Evolutionary conservation across 495 filamentous ascomycete genomes (phyloP), one percentile per base, ranked within the genome.

Genomic region (Neohortaea acidophila): DNA sequence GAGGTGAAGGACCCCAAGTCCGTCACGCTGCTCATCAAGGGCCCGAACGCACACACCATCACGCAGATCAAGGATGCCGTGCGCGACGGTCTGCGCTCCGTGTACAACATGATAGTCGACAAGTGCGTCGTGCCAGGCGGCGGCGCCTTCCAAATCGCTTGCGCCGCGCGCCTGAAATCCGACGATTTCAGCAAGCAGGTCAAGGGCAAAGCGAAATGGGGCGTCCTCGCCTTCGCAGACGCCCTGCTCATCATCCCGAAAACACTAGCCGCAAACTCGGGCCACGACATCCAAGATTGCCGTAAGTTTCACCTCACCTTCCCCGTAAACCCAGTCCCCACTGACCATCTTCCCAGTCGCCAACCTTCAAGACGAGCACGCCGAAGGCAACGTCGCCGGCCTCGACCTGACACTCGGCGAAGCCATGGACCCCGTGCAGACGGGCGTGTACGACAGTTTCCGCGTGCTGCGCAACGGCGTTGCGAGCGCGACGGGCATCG

Each of bases 21-120:
- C 4, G 91, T 96, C n/a, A 97, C 89, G 14, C 66, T 97, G 10
- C 69, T 97, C 39, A 94, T 97, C 66, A 97, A 97, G 67, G 89
- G 89, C 5, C 89, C 89, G 27, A 97, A 97, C 61, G 66, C 73
- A 51, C 89, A 97, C 60, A 96, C 91, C 32, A 96, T 97, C 52
- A 76, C 77, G 20, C 89, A 97, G 55, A 82, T 97, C 40, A 86
- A 82, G 43, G 89, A 97, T 59, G 89, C 89, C 4, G 89, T 97
- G n/a, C 79, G 89, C 20, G 89, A 97, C 55, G 91, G 89, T 34
- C 66, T 97, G 33, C 70, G 89, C 45, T 89, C 82, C 50, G 85
- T 94, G 33, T 94, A 93, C 71, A 97, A 96, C 64, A 93, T 91
- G 69, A 96, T 97, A 56, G 85, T 94, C 23, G 89, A 97, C 57